Evolutionary conservation across 768 basidiomycete genomes (phyloP).

Genomic region (Sporobolomyces roseus): DNA sequence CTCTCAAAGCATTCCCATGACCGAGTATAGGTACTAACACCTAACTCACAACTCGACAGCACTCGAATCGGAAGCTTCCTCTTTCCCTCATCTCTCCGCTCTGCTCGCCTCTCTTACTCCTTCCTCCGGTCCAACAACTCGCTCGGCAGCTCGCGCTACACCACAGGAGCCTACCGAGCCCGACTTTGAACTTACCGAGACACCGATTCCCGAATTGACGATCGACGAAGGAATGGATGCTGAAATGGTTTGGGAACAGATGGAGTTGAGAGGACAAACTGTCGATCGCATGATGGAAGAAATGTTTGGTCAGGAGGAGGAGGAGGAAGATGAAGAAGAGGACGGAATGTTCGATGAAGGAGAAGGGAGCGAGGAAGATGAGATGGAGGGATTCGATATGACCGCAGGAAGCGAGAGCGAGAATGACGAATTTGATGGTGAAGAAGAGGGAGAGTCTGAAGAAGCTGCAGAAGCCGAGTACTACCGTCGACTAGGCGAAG

Average conservation of each 20-base stretch:
- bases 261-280: conserved; percentile 72
- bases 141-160: conserved; percentile 46
- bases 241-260: conserved; percentile 89
- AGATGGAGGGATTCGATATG: background rate
- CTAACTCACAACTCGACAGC: conserved; percentile 52
- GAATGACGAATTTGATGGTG: conserved; percentile 20
- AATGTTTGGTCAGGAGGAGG: conserved; percentile 46
- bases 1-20: background rate
- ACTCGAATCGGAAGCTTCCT: conserved; percentile 63
- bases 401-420: conserved; percentile 36
- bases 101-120: conserved; percentile 67
- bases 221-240: conserved; percentile 61
- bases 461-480: conserved; percentile 21
- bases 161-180: conserved; percentile 38
- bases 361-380: conserved; percentile 2
- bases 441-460: too few relatives aligned
- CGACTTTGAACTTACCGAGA: conserved; percentile 49
- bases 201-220: conserved; percentile 68
- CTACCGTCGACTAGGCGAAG: conserved; percentile 29
- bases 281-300: conserved; percentile 52
- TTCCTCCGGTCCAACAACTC: conserved; percentile 60
- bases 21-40: too few relatives aligned
- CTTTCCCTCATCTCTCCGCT: conserved; percentile 62
- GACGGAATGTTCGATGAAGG: conserved; percentile 37
- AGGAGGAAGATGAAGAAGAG: conserved; percentile 45